Percentiles rank a stretch among this genome's conserved stretches.
Evolutionary conservation across 306 rosid species (phyloP).

Genomic region (Chamaecrista fasciculata): DNA sequence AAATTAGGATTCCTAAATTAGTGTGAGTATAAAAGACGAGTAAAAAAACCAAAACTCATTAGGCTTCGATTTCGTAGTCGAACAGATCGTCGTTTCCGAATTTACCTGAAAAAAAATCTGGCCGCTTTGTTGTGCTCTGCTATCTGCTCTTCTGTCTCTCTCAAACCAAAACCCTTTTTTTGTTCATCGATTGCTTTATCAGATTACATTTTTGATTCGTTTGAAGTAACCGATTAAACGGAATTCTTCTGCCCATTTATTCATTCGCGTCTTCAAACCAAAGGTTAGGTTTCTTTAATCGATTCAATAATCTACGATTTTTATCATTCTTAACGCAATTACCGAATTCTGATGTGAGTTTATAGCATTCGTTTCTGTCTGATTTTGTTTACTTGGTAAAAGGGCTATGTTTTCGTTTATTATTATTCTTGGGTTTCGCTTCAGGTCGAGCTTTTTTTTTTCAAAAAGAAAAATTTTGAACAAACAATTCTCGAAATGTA

Average conservation of each 20-base stretch:
- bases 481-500: neutral
- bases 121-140: neutral
- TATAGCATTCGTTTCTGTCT: too few relatives aligned
- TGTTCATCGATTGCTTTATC: too few relatives aligned
- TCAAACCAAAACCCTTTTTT: neutral
- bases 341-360: neutral
- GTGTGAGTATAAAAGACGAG: too few relatives aligned
- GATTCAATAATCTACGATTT: too few relatives aligned
- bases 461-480: neutral
- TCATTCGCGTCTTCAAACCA: neutral
- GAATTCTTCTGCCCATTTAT: neutral
- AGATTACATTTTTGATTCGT: too few relatives aligned
- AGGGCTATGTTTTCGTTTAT: too few relatives aligned
- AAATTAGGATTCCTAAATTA: too few relatives aligned
- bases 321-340: too few relatives aligned
- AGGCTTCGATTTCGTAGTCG: too few relatives aligned
- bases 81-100: neutral
- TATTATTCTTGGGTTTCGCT: neutral
- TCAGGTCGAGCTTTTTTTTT: neutral
- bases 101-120: neutral
- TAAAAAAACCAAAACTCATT: neutral
- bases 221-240: neutral
- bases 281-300: neutral
- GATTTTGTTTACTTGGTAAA: neutral
- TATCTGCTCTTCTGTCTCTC: neutral